phyloP scores from a whole-genome alignment of 208 protist genomes.

The Leptomonas seymouri region DNA sequence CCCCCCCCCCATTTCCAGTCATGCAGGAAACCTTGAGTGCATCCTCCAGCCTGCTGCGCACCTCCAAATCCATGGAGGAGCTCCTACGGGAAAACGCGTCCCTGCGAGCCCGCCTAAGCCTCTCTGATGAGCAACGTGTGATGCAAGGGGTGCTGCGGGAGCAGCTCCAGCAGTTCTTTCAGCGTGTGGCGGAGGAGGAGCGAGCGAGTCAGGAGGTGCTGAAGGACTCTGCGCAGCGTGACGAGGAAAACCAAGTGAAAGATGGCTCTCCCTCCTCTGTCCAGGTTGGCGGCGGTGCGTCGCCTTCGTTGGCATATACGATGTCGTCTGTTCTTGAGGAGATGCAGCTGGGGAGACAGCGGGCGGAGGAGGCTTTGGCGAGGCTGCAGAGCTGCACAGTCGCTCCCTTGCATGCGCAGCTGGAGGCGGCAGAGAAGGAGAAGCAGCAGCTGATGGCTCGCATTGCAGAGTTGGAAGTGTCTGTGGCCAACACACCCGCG shows the following conservation, averaged over 20 bases:
- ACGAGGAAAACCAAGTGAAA: constrained; percentile 7
- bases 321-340: constrained; percentile 31
- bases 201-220: constrained; percentile 13
- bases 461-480: constrained; percentile 47
- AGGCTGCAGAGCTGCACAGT: constrained; percentile 44
- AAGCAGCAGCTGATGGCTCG: constrained; percentile 35
- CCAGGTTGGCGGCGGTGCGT: background rate
- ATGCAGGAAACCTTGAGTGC: background rate
- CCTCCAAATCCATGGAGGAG: constrained; percentile 23
- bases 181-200: constrained; percentile 38
- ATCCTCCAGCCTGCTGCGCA: background rate
- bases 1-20: background rate
- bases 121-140: constrained; percentile 61
- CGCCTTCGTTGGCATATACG: constrained; percentile 12
- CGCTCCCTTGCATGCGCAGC: constrained; percentile 40
- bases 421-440: constrained; percentile 59
- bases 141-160: constrained; percentile 50
- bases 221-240: background rate
- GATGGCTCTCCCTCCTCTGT: constrained; percentile 7
- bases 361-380: constrained; percentile 32
- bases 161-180: constrained; percentile 61
- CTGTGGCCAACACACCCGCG: constrained; percentile 31
- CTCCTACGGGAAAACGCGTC: constrained; percentile 65
- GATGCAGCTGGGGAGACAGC: constrained; percentile 47
- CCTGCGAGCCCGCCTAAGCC: constrained; percentile 41